A percentile compares a stretch with the other conserved stretches of the same genome.
Conservation (phyloP, 2,329 filamentous ascomycete species). For the Metarhizium album region DNA sequence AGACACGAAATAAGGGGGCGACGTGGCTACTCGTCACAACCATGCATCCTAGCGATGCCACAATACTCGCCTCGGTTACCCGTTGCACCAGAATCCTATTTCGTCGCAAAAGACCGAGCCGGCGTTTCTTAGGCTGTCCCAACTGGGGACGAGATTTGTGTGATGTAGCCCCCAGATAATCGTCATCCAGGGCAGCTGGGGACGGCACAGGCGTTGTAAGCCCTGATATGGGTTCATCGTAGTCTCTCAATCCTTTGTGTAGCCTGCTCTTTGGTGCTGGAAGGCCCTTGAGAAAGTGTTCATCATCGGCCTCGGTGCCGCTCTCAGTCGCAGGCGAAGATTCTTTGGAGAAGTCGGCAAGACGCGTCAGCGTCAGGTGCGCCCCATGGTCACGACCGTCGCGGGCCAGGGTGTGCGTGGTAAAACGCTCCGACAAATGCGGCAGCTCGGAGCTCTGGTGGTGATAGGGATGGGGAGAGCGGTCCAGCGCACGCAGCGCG, state of each 20-base stretch:
- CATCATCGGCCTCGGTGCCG: constrained; percentile 91
- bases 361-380: constrained; percentile 15
- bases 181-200: constrained; percentile 34
- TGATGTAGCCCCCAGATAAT: constrained; percentile 16
- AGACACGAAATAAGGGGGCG: constrained; percentile 31
- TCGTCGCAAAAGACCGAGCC: constrained; percentile 25
- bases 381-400: constrained; percentile 10
- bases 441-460: constrained; percentile 46
- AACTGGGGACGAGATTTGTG: constrained; percentile 11
- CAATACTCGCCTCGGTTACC: constrained; percentile 38
- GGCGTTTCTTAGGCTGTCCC: constrained; percentile 10
- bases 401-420: constrained; percentile 10
- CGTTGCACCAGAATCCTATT: constrained; percentile 43
- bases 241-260: constrained; percentile 67
- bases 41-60: constrained; percentile 37
- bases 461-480: constrained; percentile 60
- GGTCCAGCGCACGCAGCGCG: constrained; percentile 38
- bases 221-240: constrained; percentile 42
- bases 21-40: constrained; percentile 37
- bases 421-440: constrained; percentile 34
- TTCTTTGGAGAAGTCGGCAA: constrained; percentile 32
- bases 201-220: constrained; percentile 45
- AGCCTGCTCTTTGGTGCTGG: constrained; percentile 64
- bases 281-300: constrained; percentile 75
- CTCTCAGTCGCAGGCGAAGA: constrained; percentile 67